Evolutionary conservation across 495 filamentous ascomycete genomes (phyloP).

Genomic region (Parathielavia hyrcaniae): DNA sequence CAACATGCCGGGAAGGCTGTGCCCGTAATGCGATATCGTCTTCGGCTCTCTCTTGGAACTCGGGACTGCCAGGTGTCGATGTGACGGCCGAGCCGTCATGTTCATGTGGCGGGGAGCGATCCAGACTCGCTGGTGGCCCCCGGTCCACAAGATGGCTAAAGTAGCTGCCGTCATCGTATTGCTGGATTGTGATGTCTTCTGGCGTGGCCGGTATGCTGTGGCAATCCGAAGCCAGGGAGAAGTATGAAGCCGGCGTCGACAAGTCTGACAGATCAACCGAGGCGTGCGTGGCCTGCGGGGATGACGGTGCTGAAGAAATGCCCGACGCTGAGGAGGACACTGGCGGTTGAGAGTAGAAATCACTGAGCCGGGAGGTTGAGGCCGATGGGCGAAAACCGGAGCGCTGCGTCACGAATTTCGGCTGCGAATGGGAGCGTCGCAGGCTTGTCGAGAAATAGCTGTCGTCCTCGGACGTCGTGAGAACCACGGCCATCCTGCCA

Average conservation of each 20-base stretch:
- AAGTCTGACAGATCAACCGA: conserved; percentile 39
- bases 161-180: conserved; percentile 50
- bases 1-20: conserved; percentile 85
- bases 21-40: conserved; percentile 75
- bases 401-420: conserved; percentile 35
- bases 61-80: conserved; percentile 45
- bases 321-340: conserved; percentile 38
- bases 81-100: conserved; percentile 39
- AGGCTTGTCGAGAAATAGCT: conserved; percentile 41
- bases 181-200: conserved; percentile 54
- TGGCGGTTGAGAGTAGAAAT: conserved; percentile 33
- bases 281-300: conserved; percentile 34
- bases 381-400: conserved; percentile 37
- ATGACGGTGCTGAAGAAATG: conserved; percentile 45
- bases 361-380: conserved; percentile 40
- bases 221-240: conserved; percentile 53
- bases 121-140: conserved; percentile 47
- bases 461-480: conserved; percentile 41
- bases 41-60: conserved; percentile 50
- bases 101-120: conserved; percentile 43
- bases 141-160: conserved; percentile 42
- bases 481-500: conserved; percentile 42
- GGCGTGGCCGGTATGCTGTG: conserved; percentile 36
- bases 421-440: conserved; percentile 46
- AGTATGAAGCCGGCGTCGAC: conserved; percentile 57